Evolutionary conservation across 2,329 filamentous ascomycete species (phyloP), one percentile per base, ranked within the genome.

Genomic region (Stagonosporopsis rhizophila): DNA sequence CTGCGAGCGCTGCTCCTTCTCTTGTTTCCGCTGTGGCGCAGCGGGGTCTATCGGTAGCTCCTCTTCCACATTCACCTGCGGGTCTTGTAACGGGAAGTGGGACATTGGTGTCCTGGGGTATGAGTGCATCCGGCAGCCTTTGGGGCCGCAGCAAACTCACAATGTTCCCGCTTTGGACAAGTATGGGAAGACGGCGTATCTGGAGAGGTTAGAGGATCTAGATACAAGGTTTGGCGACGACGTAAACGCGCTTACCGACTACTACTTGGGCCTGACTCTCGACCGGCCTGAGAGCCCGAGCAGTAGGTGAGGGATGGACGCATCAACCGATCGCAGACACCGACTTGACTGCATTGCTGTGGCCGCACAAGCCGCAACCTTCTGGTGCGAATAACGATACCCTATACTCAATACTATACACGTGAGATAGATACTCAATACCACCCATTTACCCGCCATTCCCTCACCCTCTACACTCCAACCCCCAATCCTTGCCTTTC

Each of bases 1-100:
- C 5, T 81, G 79, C 55, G 78, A 79, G 58, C 68, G 70, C 17
- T 80, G 79, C 59, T 64, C 62, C 4, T 80, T 80, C 52, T 56
- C 68, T 0, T 81, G 79, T 59, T 75, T 80, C 44, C 68, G 78
- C 0, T 81, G 79, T 45, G 73, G 71, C 1, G 40, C 35, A 3
- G 45, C 15, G 1, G 70, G 62, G 6, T 30, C 41, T 1, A 42
- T 77, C 3, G 56, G 56, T 0, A 44, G 62, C 1, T 51, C 56
- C 6, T 64, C 61, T 0, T 61, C 60, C 0, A 58, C 6, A 1
- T 50, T 79, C 0, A 45, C 44, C 15, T 80, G 78, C 59, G n/a
- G 35, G 2, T 12, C 25, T 0, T 80, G 78, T 39, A 62, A 58
- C 3, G 54, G 69, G 1, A 47, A 61, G 0, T 80, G 77, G 77